A percentile compares a stretch with the other conserved stretches of the same genome.
Evolutionary conservation across 2,329 filamentous ascomycete genomes (phyloP).

Genomic region (Colletotrichum plurivorum): DNA sequence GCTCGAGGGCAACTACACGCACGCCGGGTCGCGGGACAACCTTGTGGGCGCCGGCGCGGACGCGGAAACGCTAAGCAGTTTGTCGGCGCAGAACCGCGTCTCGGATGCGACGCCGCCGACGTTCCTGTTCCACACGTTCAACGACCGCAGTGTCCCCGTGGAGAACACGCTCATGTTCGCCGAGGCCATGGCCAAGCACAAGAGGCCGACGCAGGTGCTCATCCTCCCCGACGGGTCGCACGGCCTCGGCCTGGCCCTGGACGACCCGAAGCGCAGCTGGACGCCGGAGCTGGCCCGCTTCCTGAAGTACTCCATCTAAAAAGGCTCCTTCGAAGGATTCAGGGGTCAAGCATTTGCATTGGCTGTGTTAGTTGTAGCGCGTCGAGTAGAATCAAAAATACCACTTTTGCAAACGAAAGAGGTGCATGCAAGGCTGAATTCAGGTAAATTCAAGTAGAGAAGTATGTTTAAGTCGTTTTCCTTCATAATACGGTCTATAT

Average conservation of each 20-base stretch:
- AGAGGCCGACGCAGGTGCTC: constrained; percentile 44
- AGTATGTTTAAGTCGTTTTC: too few species aligned
- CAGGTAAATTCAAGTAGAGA: too few species aligned
- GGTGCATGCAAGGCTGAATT: too few species aligned
- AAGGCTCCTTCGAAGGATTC: constrained; percentile 34
- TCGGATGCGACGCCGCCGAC: constrained; percentile 47
- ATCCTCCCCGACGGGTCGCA: constrained; percentile 48
- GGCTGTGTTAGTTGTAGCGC: too few species aligned
- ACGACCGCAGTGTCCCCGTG: constrained; percentile 46
- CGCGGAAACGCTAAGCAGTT: constrained; percentile 36
- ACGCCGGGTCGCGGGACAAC: constrained; percentile 42
- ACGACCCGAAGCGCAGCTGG: constrained; percentile 45
- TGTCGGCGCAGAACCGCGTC: constrained; percentile 47
- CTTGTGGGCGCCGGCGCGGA: constrained; percentile 41
- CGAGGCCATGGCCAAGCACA: constrained; percentile 43
- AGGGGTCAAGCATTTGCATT: too few species aligned
- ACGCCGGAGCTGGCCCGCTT: constrained; percentile 47
- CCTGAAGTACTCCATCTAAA: constrained; percentile 43
- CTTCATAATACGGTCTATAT: too few species aligned
- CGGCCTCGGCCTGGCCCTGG: constrained; percentile 46
- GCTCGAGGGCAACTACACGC: constrained; percentile 40
- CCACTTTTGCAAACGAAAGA: too few species aligned
- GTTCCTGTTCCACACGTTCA: constrained; percentile 52
- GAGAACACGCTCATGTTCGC: constrained; percentile 47
- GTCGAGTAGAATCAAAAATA: too few species aligned